Base-by-base conservation (phyloP, 192 early-diverging fungal genomes). In the Coemansia sp. region DNA sequence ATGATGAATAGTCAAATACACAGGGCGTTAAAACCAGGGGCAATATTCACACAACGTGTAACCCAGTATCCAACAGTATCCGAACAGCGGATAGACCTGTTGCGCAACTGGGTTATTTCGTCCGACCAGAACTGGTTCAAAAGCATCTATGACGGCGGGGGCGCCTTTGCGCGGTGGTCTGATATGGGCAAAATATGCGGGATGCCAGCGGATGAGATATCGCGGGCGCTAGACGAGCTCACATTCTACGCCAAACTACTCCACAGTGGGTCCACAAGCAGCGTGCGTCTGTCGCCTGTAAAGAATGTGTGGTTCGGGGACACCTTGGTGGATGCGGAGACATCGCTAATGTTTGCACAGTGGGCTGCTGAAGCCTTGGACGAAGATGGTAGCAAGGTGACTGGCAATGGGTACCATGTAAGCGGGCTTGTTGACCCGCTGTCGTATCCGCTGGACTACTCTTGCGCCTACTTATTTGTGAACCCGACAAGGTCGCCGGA, bases 361-460 rank as follows among this genome's bases (percentile, higher is more conserved):
- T 0, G 1, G 11, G 14, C 42, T 0, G 11, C 38, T 40, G 42
- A 17, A 17, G 42, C 14, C 42, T 17, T 45, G 14, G 17, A 45
- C 9, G 14, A 17, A 17, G 42, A 17, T 17, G 17, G 0, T 5
- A 45, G 7, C 1, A 17, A 13, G 10, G 42, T 17, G 42, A 17
- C 42, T 45, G 42, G 14, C 0, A 45, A 17, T 7, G 42, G 42
- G 14, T 45, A 84, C 36, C 78, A 81, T 54, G 81, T 86, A 19
- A 65, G 83, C 5, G 71, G 83, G 35, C 73, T 86, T 6, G 71
- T 86, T 13, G 70, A 86, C 41, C 85, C 81, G 13, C 83, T 81
- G 48, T 72, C 84, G 19, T 84, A 62, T 61, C 81, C 81, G 60
- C 69, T 86, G 11, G 55, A 79, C 23, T 81, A 81, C 67, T 11